Conservation (phyloP, 805 yeast species). For the Brettanomyces sp. region DNA sequence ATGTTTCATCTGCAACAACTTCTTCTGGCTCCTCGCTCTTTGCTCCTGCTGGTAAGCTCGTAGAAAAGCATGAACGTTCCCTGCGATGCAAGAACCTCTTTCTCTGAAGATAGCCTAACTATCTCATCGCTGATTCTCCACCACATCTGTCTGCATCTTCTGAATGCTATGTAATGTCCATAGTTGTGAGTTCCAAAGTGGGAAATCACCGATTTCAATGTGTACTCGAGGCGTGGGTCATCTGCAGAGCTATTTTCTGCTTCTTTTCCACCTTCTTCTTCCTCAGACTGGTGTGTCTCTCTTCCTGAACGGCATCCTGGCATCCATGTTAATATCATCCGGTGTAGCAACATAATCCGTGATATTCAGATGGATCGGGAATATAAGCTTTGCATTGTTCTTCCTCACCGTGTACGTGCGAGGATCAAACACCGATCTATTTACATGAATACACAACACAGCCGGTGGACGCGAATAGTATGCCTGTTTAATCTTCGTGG, state of each 20-base stretch:
- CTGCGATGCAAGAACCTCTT: slow-evolving; percentile 70
- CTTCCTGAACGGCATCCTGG: slow-evolving; percentile 63
- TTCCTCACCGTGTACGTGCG: slow-evolving; percentile 74
- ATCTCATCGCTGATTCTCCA: slow-evolving; percentile 92
- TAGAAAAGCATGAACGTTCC: slow-evolving; percentile 93
- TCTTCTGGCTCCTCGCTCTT: slow-evolving; percentile 24
- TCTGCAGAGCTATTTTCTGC: not conserved
- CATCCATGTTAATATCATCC: slow-evolving; percentile 67
- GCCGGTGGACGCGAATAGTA: slow-evolving; percentile 77
- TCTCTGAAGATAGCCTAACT: slow-evolving; percentile 70
- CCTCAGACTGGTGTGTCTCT: slow-evolving; percentile 30
- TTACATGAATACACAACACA: slow-evolving; percentile 75
- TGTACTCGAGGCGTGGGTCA: slow-evolving; percentile 42
- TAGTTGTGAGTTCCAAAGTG: slow-evolving; percentile 95
- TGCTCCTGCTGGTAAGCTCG: slow-evolving; percentile 35
- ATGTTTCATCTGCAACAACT: slow-evolving; percentile 27
- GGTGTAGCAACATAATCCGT: slow-evolving; percentile 63
- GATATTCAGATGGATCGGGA: slow-evolving; percentile 62
- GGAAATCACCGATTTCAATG: slow-evolving; percentile 75
- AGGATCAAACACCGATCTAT: slow-evolving; percentile 89
- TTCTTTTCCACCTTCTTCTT: slow-evolving; percentile 2
- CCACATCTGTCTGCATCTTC: slow-evolving; percentile 80
- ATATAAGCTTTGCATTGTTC: slow-evolving; percentile 73
- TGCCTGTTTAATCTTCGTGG: slow-evolving; percentile 78
- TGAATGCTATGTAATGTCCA: slow-evolving; percentile 92